Evolutionary conservation across 257 asterid species (phyloP).

Genomic region (Catharanthus roseus): DNA sequence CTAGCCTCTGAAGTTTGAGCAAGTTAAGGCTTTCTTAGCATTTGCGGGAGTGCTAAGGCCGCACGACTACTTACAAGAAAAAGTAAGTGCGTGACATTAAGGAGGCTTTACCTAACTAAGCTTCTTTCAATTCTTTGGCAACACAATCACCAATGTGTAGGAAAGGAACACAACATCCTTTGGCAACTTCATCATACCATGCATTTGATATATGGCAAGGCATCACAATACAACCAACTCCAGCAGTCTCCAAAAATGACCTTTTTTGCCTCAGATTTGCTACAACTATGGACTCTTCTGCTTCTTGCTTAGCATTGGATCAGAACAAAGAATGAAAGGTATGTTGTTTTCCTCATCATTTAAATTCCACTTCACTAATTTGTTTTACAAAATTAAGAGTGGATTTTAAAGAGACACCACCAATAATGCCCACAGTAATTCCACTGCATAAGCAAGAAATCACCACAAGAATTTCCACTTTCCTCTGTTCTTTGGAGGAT

Average conservation of each 20-base stretch:
- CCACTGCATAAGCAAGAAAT: constrained; percentile 16
- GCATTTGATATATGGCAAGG: constrained; percentile 64
- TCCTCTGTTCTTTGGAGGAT: constrained; percentile 27
- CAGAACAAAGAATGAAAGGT: constrained; percentile 57
- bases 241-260: constrained; percentile 52
- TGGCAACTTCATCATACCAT: constrained; percentile 55
- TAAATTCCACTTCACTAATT: constrained; percentile 32
- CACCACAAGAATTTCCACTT: constrained; percentile 22
- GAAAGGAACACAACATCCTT: constrained; percentile 60
- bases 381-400: constrained; percentile 33
- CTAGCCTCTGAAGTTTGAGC: too few species aligned
- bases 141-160: constrained; percentile 73
- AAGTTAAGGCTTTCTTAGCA: too few species aligned
- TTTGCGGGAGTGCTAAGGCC: too few species aligned
- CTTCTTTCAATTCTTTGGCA: constrained; percentile 62
- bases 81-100: too few species aligned
- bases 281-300: constrained; percentile 34
- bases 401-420: constrained; percentile 30
- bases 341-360: constrained; percentile 23
- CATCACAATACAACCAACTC: constrained; percentile 61
- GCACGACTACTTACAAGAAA: too few species aligned
- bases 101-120: constrained; percentile 57
- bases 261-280: constrained; percentile 50
- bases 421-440: constrained; percentile 44
- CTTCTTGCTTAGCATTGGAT: constrained; percentile 49